Evolutionary conservation across 441 rosid genomes (phyloP), one percentile per base, ranked within the genome.

Genomic region (Metrosideros polymorpha): DNA sequence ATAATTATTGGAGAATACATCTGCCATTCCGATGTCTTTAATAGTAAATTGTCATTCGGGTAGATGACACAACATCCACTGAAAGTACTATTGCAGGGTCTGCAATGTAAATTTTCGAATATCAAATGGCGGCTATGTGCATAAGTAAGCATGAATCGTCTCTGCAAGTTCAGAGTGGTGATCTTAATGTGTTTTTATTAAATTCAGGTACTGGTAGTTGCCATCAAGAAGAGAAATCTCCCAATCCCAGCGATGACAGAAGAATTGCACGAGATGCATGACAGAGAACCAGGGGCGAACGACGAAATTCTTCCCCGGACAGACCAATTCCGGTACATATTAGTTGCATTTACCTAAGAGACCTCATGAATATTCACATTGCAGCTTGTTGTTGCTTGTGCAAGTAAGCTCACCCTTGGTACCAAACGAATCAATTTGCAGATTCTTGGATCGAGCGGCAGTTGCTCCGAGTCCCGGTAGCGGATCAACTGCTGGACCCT

Each of bases 381-480:
- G 51, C 52, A 27, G 51, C 39, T 47, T 15, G 25, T 32, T 25
- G 43, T 82, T 27, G 29, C 79, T 12, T 52, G 22, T 52, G 55
- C 24, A 52, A 19, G 47, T 71, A 71, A 39, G 79, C 79, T 71
- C 79, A 71, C 47, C 7, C 49, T 71, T 39, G 47, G 49, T 39
- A 39, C n/a, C n/a, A 47, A 71, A 71, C 79, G n/a, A 71, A 71
- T 22, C 30, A 32, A 51, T 49, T 51, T 15, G 84, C 90, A 93
- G 96, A 86, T 91, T 89, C 85, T 79, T 93, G 89, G 97, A 94
- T 89, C 90, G 91, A 63, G 96, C 97, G 51, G 95, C 97, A 32
- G 89, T 92, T 56, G 51, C 59, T 43, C 79, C 61, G 71, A 84
- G 86, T n/a, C 27, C 49, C 29, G 84, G 71, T 18, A 57, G 47